Evolutionary conservation across 768 basidiomycete species (phyloP).

Genomic region (Suillus sp.): DNA sequence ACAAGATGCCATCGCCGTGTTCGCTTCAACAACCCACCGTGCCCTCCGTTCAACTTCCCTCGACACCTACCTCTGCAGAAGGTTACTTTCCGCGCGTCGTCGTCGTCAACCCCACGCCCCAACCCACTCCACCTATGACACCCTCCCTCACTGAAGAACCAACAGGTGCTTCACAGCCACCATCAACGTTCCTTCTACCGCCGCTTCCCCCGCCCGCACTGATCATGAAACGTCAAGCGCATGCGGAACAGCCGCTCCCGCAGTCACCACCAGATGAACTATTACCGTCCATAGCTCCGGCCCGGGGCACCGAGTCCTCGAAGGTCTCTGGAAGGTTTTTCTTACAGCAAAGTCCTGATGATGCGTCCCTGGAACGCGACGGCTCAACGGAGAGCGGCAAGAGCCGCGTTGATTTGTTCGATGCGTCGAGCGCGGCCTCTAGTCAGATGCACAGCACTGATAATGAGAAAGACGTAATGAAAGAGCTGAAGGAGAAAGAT

Average conservation of each 20-base stretch:
- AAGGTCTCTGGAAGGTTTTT: slow-evolving; percentile 44
- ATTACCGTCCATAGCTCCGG: slow-evolving; percentile 11
- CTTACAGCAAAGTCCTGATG: slow-evolving; percentile 45
- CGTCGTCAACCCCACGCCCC: slow-evolving; percentile 76
- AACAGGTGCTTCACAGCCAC: slow-evolving; percentile 27
- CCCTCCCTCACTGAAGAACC: slow-evolving; percentile 43
- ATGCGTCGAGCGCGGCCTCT: slow-evolving; percentile 40
- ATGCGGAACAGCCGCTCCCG: slow-evolving; percentile 23
- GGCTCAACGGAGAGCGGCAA: slow-evolving; percentile 36
- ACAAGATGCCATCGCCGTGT: slow-evolving; percentile 18
- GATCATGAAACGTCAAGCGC: slow-evolving; percentile 21
- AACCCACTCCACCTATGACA: slow-evolving; percentile 76
- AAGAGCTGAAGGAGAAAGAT: slow-evolving; percentile 21
- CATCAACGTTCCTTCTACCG: slow-evolving; percentile 30
- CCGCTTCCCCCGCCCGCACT: slow-evolving; percentile 32
- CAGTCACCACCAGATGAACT: slow-evolving; percentile 10
- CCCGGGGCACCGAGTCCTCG: slow-evolving; percentile 17
- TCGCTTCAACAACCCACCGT: slow-evolving; percentile 23
- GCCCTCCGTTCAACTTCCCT: slow-evolving; percentile 33
- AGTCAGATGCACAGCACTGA: slow-evolving; percentile 28
- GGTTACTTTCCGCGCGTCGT: slow-evolving; percentile 56
- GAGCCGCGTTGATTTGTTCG: slow-evolving; percentile 35
- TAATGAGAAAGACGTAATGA: slow-evolving; percentile 24
- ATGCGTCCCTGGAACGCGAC: slow-evolving; percentile 38
- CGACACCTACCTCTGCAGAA: slow-evolving; percentile 25